Conservation (phyloP, 228 moss, liverwort and hornwort genomes). For the Sphagnum magellanicum region DNA sequence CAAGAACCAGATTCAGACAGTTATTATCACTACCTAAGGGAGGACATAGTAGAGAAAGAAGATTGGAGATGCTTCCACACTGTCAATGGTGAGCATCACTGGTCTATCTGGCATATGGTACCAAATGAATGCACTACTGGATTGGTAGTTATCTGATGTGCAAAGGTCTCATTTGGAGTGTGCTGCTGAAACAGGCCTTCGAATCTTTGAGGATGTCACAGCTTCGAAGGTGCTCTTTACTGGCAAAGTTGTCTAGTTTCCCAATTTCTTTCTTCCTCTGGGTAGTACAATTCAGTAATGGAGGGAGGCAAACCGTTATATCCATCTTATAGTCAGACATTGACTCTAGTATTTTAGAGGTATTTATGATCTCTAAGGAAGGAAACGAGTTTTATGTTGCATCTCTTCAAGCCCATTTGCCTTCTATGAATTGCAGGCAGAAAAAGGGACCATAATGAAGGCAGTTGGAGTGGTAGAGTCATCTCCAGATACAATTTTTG, state of each 20-base stretch:
- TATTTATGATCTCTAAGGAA: not conserved
- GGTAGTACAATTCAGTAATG: no score
- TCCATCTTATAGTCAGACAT: no score
- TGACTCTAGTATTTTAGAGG: not conserved
- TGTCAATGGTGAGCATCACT: constrained; percentile 39
- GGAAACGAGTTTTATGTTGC: not conserved
- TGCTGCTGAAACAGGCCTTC: constrained; percentile 47
- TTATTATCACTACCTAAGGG: constrained; percentile 39
- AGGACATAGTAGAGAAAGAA: constrained; percentile 61
- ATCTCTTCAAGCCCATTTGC: not conserved
- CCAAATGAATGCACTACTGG: not conserved
- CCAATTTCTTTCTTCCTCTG: no score
- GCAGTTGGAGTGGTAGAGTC: constrained; percentile 76
- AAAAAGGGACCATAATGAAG: constrained; percentile 84
- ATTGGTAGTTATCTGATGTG: not conserved
- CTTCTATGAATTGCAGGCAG: constrained; percentile 33
- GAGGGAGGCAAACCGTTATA: no score
- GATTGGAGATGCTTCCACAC: constrained; percentile 74
- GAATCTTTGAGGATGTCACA: constrained; percentile 70
- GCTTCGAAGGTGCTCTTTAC: constrained; percentile 49
- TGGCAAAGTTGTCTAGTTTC: no score
- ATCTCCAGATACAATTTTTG: constrained; percentile 58
- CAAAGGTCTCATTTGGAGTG: constrained; percentile 1
- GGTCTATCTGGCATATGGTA: no score
- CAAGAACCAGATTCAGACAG: constrained; percentile 36